Base-by-base conservation (phyloP, 2,329 filamentous ascomycete genomes). In the Beauveria sp. region DNA sequence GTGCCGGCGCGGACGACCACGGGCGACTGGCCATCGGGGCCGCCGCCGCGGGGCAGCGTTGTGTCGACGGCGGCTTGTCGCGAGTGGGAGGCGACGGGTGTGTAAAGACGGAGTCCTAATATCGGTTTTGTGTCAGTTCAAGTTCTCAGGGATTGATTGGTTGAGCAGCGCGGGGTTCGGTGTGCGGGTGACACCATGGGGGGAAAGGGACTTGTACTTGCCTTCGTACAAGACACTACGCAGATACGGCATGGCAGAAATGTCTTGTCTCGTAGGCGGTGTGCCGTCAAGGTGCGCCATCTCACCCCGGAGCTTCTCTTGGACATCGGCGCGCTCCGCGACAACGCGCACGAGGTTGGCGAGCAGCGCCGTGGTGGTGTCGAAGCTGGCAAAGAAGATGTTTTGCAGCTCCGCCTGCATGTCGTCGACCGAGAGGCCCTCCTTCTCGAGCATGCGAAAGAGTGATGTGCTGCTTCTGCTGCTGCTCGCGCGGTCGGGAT, bases 1-100 rank as follows among this genome's bases (percentile, higher is more conserved):
- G 75, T 74, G 34, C 81, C 80, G 61, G 79, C 79, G 9, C 69
- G 70, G 5, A 84, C 73, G 62, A 80, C 79, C 14, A 85, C 65
- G 0, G 82, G 81, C 1, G 75, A 71, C 18, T 69, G 70, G 43
- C 79, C 76, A 55, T 82, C 75, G 5, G 72, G 66, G 0, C 82
- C 82, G 37, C 82, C 83, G 43, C 83, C 83, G 1, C 71, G 67
- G 2, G 82, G 82, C 0, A 85, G 71, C 0, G 75, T 73, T 0
- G 81, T 81, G 67, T 83, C 79, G 41, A 64, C 61, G 5, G 62
- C 61, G 2, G 71, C 70, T 22, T 64, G 55, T 7, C 73, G 71
- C 50, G 79, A 55, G 69, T 84, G 84, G 5, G 51, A 59, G 5
- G 61, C 50, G n/a, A 62, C 61, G 24, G 55, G 55, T 2, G 61